Evolutionary conservation across 495 filamentous ascomycete genomes (phyloP).

Genomic region (Penicillium waksmanii): DNA sequence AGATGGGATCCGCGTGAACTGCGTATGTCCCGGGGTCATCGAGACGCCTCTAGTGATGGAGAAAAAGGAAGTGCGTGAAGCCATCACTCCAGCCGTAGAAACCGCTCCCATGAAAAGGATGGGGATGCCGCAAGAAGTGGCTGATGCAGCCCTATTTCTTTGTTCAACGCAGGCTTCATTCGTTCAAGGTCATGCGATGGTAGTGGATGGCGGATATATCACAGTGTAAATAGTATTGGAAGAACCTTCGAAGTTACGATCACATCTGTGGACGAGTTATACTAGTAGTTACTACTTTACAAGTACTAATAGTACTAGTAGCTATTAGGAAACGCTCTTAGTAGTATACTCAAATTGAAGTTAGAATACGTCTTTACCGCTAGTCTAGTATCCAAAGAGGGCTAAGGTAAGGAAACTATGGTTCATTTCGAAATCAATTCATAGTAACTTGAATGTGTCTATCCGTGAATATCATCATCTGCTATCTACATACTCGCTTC

Average conservation of each 20-base stretch:
- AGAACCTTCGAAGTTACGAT: no score
- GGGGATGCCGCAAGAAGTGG: conserved; percentile 52
- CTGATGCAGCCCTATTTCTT: conserved; percentile 54
- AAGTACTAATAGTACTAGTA: no score
- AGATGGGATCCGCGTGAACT: conserved; percentile 54
- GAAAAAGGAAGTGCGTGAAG: conserved; percentile 38
- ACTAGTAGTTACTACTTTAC: no score
- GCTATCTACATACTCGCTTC: neutral
- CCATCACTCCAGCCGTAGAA: conserved; percentile 39
- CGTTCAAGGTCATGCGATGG: conserved; percentile 54
- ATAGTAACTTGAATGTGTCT: no score
- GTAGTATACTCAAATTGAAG: no score
- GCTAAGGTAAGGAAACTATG: no score
- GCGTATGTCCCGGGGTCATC: conserved; percentile 56
- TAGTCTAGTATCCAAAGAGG: no score
- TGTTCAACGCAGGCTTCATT: conserved; percentile 52
- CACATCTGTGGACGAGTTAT: no score
- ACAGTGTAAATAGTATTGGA: conserved; percentile 26
- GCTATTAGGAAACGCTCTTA: no score
- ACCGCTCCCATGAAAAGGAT: conserved; percentile 56
- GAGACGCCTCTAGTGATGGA: conserved; percentile 52
- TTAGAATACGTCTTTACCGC: no score
- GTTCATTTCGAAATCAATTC: no score
- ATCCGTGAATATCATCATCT: no score
- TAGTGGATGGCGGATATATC: conserved; percentile 58